Evolutionary conservation across 495 filamentous ascomycete genomes (phyloP), one percentile per base, ranked within the genome.

Genomic region (Barbatosphaeria neglecta): DNA sequence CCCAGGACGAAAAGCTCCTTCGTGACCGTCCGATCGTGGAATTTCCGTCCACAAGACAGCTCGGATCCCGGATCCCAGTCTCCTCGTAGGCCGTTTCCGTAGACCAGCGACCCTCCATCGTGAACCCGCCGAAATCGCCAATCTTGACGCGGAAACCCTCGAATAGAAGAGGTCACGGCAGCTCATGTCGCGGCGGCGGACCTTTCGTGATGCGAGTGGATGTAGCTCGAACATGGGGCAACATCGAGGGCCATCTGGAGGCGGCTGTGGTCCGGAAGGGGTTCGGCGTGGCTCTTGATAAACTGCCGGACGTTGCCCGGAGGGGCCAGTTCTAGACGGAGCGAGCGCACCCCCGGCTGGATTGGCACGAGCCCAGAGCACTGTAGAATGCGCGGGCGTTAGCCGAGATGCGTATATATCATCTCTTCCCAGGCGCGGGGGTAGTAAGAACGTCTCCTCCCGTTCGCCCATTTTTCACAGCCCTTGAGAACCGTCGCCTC

Each of bases 131-230:
- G 41, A 50, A 50, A 38, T 46, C 48, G n/a, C 43, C 48, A 46
- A 50, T 33, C 43, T 50, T 50, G 24, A 50, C 48, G 28, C 37
- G 22, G 35, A 19, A 51, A 19, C 22, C 27, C 15, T 37, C 23
- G 20, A 47, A 47, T 13, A 51, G 20, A n/a, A 51, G 8, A 51
- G 20, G 22, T 47, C 47, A 17, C 44, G 49, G 28, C 49, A 47
- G 49, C 35, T 47, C 18, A 47, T 47, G 31, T 47, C 38, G 13
- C 22, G 40, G 44, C 47, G 37, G 4, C 39, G 18, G 6, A 50
- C 43, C 10, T 40, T 38, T 20, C 40, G 37, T 7, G n/a, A n/a
- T n/a, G n/a, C n/a, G 33, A 15, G 35, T 50, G 48, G 19, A 43
- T 22, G 39, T 50, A 24, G 18, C 28, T 35, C 31, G 46, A 13